Percentiles rank a stretch among this genome's conserved stretches.
Conservation (phyloP, 352 stramenopile genomes). For the Phytopythium helicoides region DNA sequence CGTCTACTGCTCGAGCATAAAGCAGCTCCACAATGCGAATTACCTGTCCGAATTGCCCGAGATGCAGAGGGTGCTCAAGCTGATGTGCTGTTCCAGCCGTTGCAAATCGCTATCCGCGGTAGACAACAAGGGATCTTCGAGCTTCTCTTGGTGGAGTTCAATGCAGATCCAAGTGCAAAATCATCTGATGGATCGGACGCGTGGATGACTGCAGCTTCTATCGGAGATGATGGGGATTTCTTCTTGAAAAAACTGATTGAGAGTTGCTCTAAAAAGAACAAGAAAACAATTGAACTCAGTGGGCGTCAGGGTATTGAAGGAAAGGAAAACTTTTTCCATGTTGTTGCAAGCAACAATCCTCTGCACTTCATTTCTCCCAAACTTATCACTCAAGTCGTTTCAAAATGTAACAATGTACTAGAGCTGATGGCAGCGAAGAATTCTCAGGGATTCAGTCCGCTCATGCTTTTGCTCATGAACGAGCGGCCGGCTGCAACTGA, state of each 20-base stretch:
- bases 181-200: constrained; percentile 46
- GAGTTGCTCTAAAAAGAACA: constrained; percentile 29
- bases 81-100: constrained; percentile 34
- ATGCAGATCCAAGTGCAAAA: constrained; percentile 29
- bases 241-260: constrained; percentile 55
- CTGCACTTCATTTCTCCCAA: constrained; percentile 16
- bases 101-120: constrained; percentile 57
- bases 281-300: constrained; percentile 26
- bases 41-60: constrained; percentile 18
- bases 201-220: constrained; percentile 52
- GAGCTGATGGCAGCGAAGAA: constrained; percentile 55
- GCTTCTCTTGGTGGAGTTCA: constrained; percentile 42
- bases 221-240: constrained; percentile 29
- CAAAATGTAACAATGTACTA: constrained; percentile 22
- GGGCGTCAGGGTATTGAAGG: constrained; percentile 11
- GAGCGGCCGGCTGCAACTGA: constrained; percentile 17
- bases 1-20: constrained; percentile 49
- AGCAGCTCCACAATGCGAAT: constrained; percentile 41
- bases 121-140: constrained; percentile 44
- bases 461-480: constrained; percentile 44
- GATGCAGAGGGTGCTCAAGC: constrained; percentile 11
- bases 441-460: constrained; percentile 36
- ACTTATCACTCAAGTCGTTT: constrained; percentile 37
- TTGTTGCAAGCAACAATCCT: constrained; percentile 25
- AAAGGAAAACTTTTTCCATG: constrained; percentile 69